Evolutionary conservation across 352 stramenopile species (phyloP).

Genomic region (Phytophthora citrophthora): DNA sequence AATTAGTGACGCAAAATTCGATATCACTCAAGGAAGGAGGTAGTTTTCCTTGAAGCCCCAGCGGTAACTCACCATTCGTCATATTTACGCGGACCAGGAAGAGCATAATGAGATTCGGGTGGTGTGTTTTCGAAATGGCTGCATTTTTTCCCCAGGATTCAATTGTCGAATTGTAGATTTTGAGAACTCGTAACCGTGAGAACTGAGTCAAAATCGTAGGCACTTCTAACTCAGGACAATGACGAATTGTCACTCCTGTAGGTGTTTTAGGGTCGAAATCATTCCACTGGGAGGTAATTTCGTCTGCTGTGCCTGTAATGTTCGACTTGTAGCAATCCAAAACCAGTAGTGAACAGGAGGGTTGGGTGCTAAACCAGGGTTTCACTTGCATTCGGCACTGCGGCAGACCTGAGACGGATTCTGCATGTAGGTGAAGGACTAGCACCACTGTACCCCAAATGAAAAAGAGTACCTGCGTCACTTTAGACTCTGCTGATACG

Average conservation of each 20-base stretch:
- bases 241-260: conserved; percentile 21
- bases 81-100: conserved; percentile 40
- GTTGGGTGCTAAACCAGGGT: conserved; percentile 24
- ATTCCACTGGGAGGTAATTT: conserved; percentile 13
- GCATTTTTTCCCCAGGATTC: conserved; percentile 26
- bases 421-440: conserved; percentile 19
- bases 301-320: neutral
- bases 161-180: conserved; percentile 33
- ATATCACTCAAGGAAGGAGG: conserved; percentile 35
- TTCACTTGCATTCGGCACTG: conserved; percentile 26
- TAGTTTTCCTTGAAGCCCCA: conserved; percentile 35
- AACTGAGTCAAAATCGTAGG: conserved; percentile 27
- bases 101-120: conserved; percentile 42
- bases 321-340: conserved; percentile 33
- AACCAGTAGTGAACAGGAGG: conserved; percentile 35
- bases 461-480: conserved; percentile 14
- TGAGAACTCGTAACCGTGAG: conserved; percentile 28
- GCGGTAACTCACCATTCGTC: conserved; percentile 31
- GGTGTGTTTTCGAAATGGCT: conserved; percentile 22
- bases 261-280: conserved; percentile 28
- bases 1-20: conserved; percentile 37
- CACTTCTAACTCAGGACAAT: conserved; percentile 20
- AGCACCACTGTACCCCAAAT: conserved; percentile 22
- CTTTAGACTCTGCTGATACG: neutral
- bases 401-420: conserved; percentile 5